Conservation (phyloP, 2,329 filamentous ascomycete genomes). For the Onygena corvina region DNA sequence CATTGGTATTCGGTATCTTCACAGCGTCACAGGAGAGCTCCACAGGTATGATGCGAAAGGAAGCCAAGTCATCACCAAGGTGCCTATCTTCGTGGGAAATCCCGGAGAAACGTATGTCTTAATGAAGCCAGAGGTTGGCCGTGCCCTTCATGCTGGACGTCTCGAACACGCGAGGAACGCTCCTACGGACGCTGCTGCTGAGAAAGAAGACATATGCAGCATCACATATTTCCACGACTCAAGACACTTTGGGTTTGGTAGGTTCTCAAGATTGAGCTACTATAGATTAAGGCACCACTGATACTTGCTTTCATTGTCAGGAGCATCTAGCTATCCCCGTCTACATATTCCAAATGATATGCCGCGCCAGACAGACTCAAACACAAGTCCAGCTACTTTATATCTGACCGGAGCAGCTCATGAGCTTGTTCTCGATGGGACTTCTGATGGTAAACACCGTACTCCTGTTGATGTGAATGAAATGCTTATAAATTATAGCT, state of each 20-base stretch:
- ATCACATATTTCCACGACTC: constrained; percentile 21
- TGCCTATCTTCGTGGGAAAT: constrained; percentile 18
- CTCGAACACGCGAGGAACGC: constrained; percentile 2
- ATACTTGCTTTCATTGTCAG: constrained; percentile 9
- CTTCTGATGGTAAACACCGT: constrained; percentile 18
- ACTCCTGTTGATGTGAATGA: constrained; percentile 4
- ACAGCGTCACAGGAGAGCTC: constrained; percentile 19
- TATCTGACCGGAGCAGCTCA: constrained; percentile 20
- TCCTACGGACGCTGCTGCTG: constrained; percentile 9
- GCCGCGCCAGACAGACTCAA: constrained; percentile 17
- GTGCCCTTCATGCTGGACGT: constrained; percentile 18
- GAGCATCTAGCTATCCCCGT: constrained; percentile 18
- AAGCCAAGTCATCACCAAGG: constrained; percentile 15
- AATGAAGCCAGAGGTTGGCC: constrained; percentile 17
- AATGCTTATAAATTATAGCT: constrained; percentile 15
- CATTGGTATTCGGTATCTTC: constrained; percentile 18
- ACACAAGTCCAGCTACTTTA: constrained; percentile 8
- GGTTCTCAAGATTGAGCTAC: constrained; percentile 1
- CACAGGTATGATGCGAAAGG: constrained; percentile 16
- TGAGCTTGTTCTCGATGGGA: constrained; percentile 20
- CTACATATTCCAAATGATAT: constrained; percentile 18
- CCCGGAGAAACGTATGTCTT: constrained; percentile 19
- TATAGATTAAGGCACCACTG: constrained; percentile 8
- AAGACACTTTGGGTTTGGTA: constrained; percentile 21
- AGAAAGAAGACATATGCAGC: constrained; percentile 18